These are phyloP conservation scores for Clitopilus passeckerianus DNA, from an alignment of 768 basidiomycete species.

Conservation along the genomic window DNA sequence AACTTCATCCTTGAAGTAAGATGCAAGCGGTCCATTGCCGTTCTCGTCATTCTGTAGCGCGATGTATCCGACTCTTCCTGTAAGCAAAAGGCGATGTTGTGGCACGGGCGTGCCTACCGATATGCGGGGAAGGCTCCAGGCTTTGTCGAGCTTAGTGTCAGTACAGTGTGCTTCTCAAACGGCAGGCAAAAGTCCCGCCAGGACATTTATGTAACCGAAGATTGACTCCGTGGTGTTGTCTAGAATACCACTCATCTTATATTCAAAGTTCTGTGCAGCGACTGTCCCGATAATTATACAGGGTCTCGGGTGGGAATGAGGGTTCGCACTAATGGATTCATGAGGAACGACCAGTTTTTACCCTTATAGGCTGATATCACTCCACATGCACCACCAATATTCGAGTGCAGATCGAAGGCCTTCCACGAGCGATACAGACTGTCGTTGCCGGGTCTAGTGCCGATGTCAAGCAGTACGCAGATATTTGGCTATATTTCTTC, in stretches of 20 bases:
- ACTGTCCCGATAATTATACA: too few species aligned
- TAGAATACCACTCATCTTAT: conserved; percentile 86
- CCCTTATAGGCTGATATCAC: conserved; percentile 94
- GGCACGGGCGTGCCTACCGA: too few species aligned
- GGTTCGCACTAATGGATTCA: conserved; percentile 66
- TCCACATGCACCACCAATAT: conserved; percentile 97
- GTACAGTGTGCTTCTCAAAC: too few species aligned
- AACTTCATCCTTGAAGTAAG: conserved; percentile 96
- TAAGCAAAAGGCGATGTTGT: too few species aligned
- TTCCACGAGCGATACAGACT: conserved; percentile 96
- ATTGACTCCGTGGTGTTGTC: conserved; percentile 87
- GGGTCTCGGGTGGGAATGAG: too few species aligned
- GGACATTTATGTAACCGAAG: conserved; percentile 95
- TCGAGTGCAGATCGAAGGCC: conserved; percentile 86
- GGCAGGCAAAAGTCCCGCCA: conserved; percentile 37
- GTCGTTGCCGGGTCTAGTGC: conserved; percentile 83
- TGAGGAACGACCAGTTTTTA: conserved; percentile 70
- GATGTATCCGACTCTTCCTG: too few species aligned
- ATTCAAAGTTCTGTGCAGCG: conserved; percentile 95
- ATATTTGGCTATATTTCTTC: conserved; percentile 65
- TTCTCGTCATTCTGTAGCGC: conserved; percentile 81
- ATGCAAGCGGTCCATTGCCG: conserved; percentile 84
- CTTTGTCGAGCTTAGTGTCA: too few species aligned
- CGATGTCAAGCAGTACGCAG: conserved; percentile 90
- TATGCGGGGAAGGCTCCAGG: conserved; percentile 98